These are phyloP conservation scores for Sicyos edulis DNA, from an alignment of 306 rosid species.

Conservation along the genomic window DNA sequence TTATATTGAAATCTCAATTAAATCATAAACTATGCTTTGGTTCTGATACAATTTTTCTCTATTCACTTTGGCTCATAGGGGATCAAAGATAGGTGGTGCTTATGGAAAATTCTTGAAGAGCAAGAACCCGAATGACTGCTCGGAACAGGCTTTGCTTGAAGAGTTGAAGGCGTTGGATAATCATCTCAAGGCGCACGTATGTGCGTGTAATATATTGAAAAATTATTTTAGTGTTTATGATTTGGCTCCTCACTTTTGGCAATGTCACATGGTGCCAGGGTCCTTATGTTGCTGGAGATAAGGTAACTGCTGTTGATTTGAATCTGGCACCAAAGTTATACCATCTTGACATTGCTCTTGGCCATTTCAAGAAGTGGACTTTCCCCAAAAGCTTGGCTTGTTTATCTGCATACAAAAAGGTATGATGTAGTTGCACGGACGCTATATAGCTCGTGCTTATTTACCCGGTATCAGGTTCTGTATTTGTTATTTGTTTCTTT, in stretches of 20 bases:
- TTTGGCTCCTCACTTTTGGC: constrained; percentile 4
- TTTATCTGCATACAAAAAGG: background rate
- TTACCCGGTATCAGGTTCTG: background rate
- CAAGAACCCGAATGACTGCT: constrained; percentile 76
- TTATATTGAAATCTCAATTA: background rate
- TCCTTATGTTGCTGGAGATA: too few relatives aligned
- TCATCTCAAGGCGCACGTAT: constrained; percentile 73
- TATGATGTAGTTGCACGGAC: background rate
- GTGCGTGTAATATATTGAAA: constrained; percentile 16
- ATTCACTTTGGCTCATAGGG: constrained; percentile 36
- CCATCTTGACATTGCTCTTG: too few relatives aligned
- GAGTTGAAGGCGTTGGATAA: constrained; percentile 72
- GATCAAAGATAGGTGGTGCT: constrained; percentile 58
- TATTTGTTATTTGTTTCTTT: background rate
- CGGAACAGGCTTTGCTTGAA: constrained; percentile 64
- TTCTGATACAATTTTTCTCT: background rate
- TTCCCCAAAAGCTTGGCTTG: too few relatives aligned
- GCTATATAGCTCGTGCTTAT: background rate
- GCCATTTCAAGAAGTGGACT: too few relatives aligned
- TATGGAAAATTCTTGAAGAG: constrained; percentile 70
- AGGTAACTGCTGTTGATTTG: too few relatives aligned
- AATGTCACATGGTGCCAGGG: constrained; percentile 43
- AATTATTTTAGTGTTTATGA: background rate
- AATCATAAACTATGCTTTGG: background rate
- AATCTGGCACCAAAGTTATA: too few relatives aligned